phyloP scores from a whole-genome alignment of 306 rosid genomes.

The Ziziphus jujuba region DNA sequence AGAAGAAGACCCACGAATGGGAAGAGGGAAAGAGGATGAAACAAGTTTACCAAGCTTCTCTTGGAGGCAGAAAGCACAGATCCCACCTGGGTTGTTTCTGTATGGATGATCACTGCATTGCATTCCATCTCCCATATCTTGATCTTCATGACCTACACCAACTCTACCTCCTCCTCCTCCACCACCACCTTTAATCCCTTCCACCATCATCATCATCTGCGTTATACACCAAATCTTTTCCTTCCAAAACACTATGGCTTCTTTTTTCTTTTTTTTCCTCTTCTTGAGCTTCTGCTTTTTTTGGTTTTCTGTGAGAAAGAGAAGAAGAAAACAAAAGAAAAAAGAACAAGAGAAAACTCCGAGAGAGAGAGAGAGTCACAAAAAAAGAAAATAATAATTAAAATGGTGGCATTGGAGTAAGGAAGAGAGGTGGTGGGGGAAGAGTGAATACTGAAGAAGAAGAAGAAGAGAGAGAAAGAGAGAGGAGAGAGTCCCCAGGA shows the following conservation, averaged over 20 bases:
- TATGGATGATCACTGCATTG: conserved; percentile 83
- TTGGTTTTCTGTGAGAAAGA: conserved; percentile 21
- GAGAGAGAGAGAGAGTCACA: conserved; percentile 31
- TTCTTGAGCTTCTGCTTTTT: neutral
- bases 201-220: conserved; percentile 38
- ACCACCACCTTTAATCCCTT: conserved; percentile 39
- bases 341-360: conserved; percentile 10
- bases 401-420: conserved; percentile 18
- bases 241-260: neutral
- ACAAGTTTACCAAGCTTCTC: conserved; percentile 93
- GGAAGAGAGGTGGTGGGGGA: neutral
- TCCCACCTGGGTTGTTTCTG: conserved; percentile 87
- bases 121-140: conserved; percentile 80
- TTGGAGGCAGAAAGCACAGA: conserved; percentile 92
- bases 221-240: neutral
- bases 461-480: neutral
- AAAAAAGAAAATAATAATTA: conserved; percentile 15
- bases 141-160: conserved; percentile 37
- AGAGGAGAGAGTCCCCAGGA: conserved; percentile 49
- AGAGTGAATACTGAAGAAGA: neutral
- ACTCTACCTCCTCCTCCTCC: conserved; percentile 44
- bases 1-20: conserved; percentile 55
- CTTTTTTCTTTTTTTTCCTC: too few relatives aligned
- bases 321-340: neutral
- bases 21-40: conserved; percentile 78